Conservation (phyloP, 2,329 filamentous ascomycete species). For the Apiospora saccharicola region DNA sequence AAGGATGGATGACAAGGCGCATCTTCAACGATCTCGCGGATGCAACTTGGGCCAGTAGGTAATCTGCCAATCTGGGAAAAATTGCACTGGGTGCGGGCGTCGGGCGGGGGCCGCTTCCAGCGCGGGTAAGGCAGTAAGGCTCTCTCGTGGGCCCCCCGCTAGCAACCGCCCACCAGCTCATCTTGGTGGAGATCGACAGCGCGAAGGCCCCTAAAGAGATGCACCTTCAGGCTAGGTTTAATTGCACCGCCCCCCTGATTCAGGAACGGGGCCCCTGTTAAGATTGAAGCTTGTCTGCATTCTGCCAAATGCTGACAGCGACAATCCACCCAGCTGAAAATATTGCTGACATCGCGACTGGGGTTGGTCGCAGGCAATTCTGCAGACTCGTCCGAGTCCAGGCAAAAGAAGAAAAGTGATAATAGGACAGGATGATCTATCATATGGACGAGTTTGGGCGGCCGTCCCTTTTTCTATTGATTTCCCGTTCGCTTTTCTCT, state of each 20-base stretch:
- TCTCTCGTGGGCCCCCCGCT: not conserved
- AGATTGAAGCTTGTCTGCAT: slow-evolving; percentile 1
- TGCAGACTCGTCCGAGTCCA: not conserved
- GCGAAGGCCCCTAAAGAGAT: not conserved
- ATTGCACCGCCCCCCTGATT: slow-evolving; percentile 11
- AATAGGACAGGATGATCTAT: not conserved
- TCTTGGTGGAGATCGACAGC: slow-evolving; percentile 1
- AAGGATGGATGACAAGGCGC: not conserved
- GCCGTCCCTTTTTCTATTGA: not conserved
- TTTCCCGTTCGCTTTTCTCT: not conserved
- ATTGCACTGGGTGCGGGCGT: not conserved
- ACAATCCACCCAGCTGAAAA: slow-evolving; percentile 10
- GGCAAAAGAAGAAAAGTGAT: not conserved
- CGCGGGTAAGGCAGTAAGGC: not conserved
- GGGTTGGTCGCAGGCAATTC: not conserved
- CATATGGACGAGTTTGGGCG: not conserved
- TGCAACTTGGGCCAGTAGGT: not conserved
- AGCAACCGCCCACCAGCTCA: not conserved
- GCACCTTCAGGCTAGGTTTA: not conserved
- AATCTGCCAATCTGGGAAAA: not conserved
- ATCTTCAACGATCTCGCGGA: not conserved
- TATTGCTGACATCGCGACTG: slow-evolving; percentile 9
- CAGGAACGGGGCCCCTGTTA: not conserved
- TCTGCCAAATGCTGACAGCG: not conserved
- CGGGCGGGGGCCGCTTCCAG: not conserved